Evolutionary conservation across 225 moss, liverwort and hornwort species (phyloP).

Genomic region (Marchantia polymorpha): DNA sequence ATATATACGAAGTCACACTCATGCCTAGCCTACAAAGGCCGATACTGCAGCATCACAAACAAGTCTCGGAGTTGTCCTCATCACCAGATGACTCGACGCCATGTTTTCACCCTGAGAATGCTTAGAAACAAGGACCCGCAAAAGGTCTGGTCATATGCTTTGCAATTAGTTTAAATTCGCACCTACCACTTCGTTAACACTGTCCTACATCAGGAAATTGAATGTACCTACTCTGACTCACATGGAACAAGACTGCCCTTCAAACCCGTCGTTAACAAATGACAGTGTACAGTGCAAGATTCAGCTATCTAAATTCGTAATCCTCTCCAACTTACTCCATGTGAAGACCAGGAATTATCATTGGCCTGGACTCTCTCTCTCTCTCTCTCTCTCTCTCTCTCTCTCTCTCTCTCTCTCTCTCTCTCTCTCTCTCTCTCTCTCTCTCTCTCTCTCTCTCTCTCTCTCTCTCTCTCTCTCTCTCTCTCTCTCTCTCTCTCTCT

Average conservation of each 20-base stretch:
- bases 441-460: conserved; percentile 19
- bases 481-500: not conserved
- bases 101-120: conserved; percentile 15
- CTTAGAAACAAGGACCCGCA: conserved; percentile 12
- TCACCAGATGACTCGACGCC: conserved; percentile 17
- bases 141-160: conserved; percentile 17
- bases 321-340: conserved; percentile 22
- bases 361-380: conserved; percentile 25
- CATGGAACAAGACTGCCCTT: conserved; percentile 22
- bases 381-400: conserved; percentile 1
- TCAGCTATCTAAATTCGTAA: conserved; percentile 20
- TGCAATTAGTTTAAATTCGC: conserved; percentile 16
- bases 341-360: conserved; percentile 20
- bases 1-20: conserved; percentile 4
- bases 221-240: conserved; percentile 22
- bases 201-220: conserved; percentile 11
- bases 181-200: conserved; percentile 20
- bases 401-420: not conserved
- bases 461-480: conserved; percentile 13
- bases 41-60: not conserved
- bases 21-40: conserved; percentile 8
- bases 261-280: conserved; percentile 26
- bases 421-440: not conserved
- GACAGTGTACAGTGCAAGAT: conserved; percentile 16
- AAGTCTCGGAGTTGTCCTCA: conserved; percentile 3